Percentiles rank a stretch among this genome's conserved stretches.
Conservation (phyloP, 352 stramenopile genomes). For the Globisporangium cylindrosporum region DNA sequence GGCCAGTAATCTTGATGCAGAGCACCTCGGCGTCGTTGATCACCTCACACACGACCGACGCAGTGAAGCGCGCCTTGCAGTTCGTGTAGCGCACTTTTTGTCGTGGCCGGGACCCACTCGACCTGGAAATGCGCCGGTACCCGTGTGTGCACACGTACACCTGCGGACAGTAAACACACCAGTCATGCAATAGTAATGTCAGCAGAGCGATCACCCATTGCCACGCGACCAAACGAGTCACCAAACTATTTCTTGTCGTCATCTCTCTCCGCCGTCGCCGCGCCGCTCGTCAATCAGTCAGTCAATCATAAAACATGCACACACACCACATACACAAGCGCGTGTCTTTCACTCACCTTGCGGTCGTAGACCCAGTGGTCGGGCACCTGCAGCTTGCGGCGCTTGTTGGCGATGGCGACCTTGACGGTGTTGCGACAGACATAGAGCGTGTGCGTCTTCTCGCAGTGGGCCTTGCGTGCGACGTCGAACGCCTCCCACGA, state of each 20-base stretch:
- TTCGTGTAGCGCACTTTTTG: conserved; percentile 71
- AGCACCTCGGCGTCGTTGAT: conserved; percentile 48
- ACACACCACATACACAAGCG: neutral
- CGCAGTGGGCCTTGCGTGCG: conserved; percentile 58
- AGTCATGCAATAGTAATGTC: conserved; percentile 8
- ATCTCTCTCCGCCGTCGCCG: neutral
- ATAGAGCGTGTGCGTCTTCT: conserved; percentile 81
- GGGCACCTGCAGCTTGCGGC: conserved; percentile 65
- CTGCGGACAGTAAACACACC: conserved; percentile 18
- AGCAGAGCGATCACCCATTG: neutral
- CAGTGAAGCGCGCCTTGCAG: conserved; percentile 67
- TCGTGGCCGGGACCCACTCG: conserved; percentile 50
- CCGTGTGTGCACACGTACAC: conserved; percentile 76
- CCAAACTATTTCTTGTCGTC: conserved; percentile 4
- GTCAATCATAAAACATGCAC: neutral
- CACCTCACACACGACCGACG: conserved; percentile 51
- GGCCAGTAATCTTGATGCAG: conserved; percentile 61
- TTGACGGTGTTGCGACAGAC: conserved; percentile 79
- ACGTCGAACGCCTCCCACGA: conserved; percentile 79
- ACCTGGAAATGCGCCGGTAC: conserved; percentile 66
- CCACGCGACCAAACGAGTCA: neutral
- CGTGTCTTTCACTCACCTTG: conserved; percentile 34
- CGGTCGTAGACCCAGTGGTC: conserved; percentile 64
- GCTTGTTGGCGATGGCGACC: conserved; percentile 68
- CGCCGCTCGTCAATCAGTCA: neutral